Percentiles rank a stretch among this genome's conserved stretches.
Conservation (phyloP, 176 grass and related monocot genomes). For the Hordeum vulgare region MorexV3_pseudomolecules_assembly NC_058524.1:493152008-493152507, state of each 20-base stretch:
- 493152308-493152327: slow-evolving; percentile 16
- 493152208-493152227: slow-evolving; percentile 18
- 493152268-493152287: neutral
- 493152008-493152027: too few relatives aligned
- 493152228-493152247: slow-evolving; percentile 26
- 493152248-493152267: slow-evolving; percentile 30
- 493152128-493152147: too few relatives aligned
- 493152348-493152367: too few relatives aligned
- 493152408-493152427: too few relatives aligned
- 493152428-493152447: too few relatives aligned
- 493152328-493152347: neutral
- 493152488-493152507: too few relatives aligned
- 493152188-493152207: slow-evolving; percentile 22
- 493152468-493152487: neutral
- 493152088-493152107: neutral
- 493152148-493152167: neutral
- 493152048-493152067: too few relatives aligned
- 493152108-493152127: neutral
- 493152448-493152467: too few relatives aligned
- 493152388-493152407: too few relatives aligned
- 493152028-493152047: neutral
- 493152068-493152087: neutral
- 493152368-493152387: neutral
- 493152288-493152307: too few relatives aligned
- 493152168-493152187: neutral